Base-by-base conservation (phyloP, 371 early-diverging fungal species). In the Rhizomucor miehei region DNA sequence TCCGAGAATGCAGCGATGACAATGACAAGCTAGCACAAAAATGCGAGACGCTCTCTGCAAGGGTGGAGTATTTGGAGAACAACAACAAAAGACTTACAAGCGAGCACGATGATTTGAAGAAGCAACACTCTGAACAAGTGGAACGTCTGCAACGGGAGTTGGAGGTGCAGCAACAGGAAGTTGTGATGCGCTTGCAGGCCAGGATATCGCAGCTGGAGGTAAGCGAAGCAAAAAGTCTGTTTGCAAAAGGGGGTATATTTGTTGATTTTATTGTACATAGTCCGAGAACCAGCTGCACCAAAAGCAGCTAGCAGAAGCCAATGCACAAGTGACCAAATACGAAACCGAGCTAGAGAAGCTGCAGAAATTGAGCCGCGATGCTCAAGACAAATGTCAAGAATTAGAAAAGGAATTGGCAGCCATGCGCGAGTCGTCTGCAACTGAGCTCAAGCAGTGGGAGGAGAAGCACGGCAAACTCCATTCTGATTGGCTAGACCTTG, bases 1-100 rank as follows among this genome's bases (percentile, higher is more conserved):
- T 88, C 1, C 76, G 81, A 17, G 81, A 82, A 20, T 69, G 65
- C 41, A 63, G 53, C 23, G 67, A 69, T 3, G 75, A 75, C 12
- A 71, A 75, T 36, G 67, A 71, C 3, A 36, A 51, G 0, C 71
- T 90, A 12, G 79, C 79, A 39, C 56, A 69, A 14, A 76, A 80
- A 51, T 66, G 82, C 12, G 56, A 59, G 12, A 56, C 58, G 1
- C 71, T 90, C 1, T 75, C 80, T 40, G 75, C 78, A 37, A 65
- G 73, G 14, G 51, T 82, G 1, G 80, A 82, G 23, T 78, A 80
- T 48, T 71, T 77, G 41, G 73, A 75, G 43, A 25, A 49, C 3
- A 43, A 67, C 24, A 71, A 65, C 43, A 44, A 25, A 11, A 36
- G 16, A 12, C 44, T 36, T 5, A 29, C 39, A 37, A 44, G 23